Evolutionary conservation across 208 protist species (phyloP), one percentile per base, ranked within the genome.

Genomic region (Trypanosoma melophagium): DNA sequence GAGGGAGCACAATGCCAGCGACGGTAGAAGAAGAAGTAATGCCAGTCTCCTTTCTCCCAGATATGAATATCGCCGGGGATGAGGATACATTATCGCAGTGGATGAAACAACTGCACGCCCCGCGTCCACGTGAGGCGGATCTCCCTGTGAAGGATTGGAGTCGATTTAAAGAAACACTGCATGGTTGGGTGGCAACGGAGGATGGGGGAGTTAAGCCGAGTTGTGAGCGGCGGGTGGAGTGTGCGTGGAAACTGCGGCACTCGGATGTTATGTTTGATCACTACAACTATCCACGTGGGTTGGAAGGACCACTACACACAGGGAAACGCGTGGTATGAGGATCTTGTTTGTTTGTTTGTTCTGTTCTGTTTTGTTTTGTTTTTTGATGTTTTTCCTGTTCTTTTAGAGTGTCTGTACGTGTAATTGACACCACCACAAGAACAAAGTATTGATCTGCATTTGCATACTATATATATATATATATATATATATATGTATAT

Each of bases 291-390:
- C 70, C 62, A 10, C 45, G 54, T 13, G 76, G 65, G 3, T 54
- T 56, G 35, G 56, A 70, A 41, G 55, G 16, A 5, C 60, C 65
- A 21, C 54, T 69, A 17, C 76, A 77, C 51, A 72, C 52, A 21
- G 79, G 79, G 3, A 84, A 84, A 60, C 64, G 74, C 9, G 68
- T 84, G 53, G 62, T 41, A 52, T 84, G 47, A 78, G 62, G 61
- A 13, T n/a, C 17, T n/a, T 31, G 1, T 3, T n/a, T 59, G 2
- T 5, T 5, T 24, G 44, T 25, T 44, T 63, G 50, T 5, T 52
- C 17, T 10, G n/a, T 51, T 13, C 31, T 40, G 35, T 35, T 35
- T n/a, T n/a, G n/a, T n/a, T n/a, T n/a, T n/a, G n/a, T 17, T 5
- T 5, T 7, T 10, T 31, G 58, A n/a, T 24, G 44, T 25, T 44